phyloP scores from a whole-genome alignment of 768 basidiomycete genomes.

The Arthromyces matolae region DNA sequence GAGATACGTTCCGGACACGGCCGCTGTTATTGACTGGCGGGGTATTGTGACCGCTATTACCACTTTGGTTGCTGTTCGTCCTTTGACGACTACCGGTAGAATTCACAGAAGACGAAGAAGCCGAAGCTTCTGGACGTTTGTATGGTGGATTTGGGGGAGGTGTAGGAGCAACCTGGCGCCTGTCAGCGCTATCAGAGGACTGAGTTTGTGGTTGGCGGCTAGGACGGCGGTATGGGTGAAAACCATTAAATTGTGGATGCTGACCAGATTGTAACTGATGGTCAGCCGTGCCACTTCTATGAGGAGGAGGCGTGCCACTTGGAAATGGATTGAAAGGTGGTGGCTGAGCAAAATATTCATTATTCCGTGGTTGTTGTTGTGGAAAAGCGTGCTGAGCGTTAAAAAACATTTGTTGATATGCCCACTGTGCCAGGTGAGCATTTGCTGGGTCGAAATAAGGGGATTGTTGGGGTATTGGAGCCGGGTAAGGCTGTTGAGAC shows the following conservation, averaged over 20 bases:
- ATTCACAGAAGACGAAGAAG: constrained; percentile 74
- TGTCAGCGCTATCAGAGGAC: constrained; percentile 38
- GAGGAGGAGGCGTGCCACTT: constrained; percentile 66
- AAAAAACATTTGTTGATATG: constrained; percentile 90
- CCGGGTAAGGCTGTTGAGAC: constrained; percentile 43
- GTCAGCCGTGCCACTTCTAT: constrained; percentile 36
- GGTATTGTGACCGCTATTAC: constrained; percentile 39
- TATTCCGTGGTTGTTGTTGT: constrained; percentile 38
- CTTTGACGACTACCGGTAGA: constrained; percentile 62
- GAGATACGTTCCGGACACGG: constrained; percentile 35
- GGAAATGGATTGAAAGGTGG: constrained; percentile 62
- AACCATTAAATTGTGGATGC: constrained; percentile 50
- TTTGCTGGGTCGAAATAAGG: constrained; percentile 74
- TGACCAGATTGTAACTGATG: constrained; percentile 39
- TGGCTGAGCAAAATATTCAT: constrained; percentile 57
- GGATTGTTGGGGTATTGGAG: constrained; percentile 43
- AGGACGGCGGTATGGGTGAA: constrained; percentile 81
- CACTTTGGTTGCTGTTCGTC: constrained; percentile 70
- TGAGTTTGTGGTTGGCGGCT: constrained; percentile 41
- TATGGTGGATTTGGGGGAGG: constrained; percentile 69
- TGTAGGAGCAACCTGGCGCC: constrained; percentile 39
- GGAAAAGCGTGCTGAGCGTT: constrained; percentile 56
- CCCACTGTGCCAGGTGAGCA: constrained; percentile 81
- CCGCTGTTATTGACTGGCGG: constrained; percentile 31
- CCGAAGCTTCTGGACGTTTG: constrained; percentile 74